Percentiles rank a stretch among this genome's conserved stretches.
Conservation (phyloP, 495 filamentous ascomycete genomes). For the Daldinia vernicosa region DNA sequence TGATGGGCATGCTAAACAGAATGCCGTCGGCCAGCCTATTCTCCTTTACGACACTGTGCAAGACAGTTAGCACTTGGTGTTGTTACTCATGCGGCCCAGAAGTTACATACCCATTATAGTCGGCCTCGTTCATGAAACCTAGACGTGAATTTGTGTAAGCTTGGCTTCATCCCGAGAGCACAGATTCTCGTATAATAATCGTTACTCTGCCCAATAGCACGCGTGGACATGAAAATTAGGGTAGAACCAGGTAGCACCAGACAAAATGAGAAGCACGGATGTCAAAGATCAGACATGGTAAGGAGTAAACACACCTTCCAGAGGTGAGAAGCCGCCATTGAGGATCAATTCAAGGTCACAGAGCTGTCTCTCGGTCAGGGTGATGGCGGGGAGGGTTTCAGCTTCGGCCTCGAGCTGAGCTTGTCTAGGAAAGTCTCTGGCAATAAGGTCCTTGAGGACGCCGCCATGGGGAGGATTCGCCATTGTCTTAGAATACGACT, state of each 20-base stretch:
- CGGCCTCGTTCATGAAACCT: constrained; percentile 97
- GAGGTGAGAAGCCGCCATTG: constrained; percentile 94
- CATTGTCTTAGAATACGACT: constrained; percentile 48
- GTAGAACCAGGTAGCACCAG: constrained; percentile 19
- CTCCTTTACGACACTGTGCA: constrained; percentile 80
- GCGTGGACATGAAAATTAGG: not conserved
- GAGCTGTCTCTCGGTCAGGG: constrained; percentile 89
- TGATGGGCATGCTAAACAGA: constrained; percentile 97
- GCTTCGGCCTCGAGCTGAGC: constrained; percentile 81
- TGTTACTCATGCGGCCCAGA: not conserved
- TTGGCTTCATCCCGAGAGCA: constrained; percentile 1
- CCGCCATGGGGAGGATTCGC: constrained; percentile 91
- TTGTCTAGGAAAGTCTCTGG: constrained; percentile 83
- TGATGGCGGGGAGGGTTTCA: constrained; percentile 83
- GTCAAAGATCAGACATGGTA: not conserved
- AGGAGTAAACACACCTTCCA: constrained; percentile 76
- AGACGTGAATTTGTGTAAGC: constrained; percentile 31
- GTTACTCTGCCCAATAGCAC: constrained; percentile 3
- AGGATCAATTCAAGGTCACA: constrained; percentile 97
- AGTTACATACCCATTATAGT: constrained; percentile 82
- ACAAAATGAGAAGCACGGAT: constrained; percentile 17
- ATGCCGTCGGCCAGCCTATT: constrained; percentile 86
- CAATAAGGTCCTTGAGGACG: constrained; percentile 94
- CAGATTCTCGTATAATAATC: not conserved
- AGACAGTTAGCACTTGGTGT: constrained; percentile 23